Conservation (phyloP, 345 rosid species). For the Populus ilicifolia region DNA sequence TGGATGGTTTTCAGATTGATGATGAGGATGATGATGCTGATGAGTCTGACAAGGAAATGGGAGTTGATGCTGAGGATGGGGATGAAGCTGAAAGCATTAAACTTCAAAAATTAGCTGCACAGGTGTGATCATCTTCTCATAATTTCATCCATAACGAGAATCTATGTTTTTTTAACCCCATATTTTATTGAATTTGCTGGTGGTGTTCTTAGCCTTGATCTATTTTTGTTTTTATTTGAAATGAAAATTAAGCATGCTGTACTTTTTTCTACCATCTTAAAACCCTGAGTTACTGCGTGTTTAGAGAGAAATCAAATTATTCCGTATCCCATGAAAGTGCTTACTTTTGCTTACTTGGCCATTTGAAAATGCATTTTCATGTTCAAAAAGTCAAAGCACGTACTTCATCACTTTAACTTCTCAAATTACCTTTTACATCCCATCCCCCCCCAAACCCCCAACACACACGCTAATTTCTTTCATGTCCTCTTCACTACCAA, state of each 20-base stretch:
- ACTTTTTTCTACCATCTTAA: not conserved
- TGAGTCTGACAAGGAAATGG: conserved; percentile 94
- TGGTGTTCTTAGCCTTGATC: not conserved
- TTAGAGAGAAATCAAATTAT: not conserved
- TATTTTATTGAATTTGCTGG: not conserved
- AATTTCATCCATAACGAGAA: not conserved
- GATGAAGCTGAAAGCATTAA: conserved; percentile 84
- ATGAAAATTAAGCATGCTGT: not conserved
- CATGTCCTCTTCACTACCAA: not conserved
- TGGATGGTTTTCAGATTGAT: conserved; percentile 88
- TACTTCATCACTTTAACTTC: too few relatives aligned
- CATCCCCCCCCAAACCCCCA: too few relatives aligned
- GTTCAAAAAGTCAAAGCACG: not conserved
- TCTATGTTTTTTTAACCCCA: not conserved
- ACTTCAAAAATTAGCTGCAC: conserved; percentile 83
- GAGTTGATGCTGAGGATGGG: conserved; percentile 85
- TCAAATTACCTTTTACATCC: not conserved
- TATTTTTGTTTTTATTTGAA: not conserved
- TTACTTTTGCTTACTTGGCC: not conserved
- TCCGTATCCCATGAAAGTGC: not conserved
- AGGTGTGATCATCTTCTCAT: conserved; percentile 46
- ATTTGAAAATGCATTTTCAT: not conserved
- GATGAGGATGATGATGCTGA: conserved; percentile 84
- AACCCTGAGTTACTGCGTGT: not conserved
- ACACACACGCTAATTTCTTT: not conserved